Conservation (phyloP, 2,329 filamentous ascomycete genomes). For the Emericellopsis atlantica region DNA sequence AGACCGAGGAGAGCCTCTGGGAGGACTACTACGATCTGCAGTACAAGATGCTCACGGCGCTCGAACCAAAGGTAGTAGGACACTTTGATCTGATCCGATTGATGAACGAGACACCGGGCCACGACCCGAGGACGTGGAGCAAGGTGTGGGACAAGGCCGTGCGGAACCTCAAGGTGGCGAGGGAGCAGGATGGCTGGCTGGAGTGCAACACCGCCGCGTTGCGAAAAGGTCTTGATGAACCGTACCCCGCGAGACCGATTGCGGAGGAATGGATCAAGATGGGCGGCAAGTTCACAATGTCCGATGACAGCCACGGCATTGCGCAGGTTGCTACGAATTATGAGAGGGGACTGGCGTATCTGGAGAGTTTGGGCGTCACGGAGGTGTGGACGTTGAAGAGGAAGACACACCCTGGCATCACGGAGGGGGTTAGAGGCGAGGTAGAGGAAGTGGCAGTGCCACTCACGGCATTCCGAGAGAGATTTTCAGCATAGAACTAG, state of each 20-base stretch:
- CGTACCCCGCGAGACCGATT: background rate
- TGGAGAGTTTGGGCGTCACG: slow-evolving; percentile 51
- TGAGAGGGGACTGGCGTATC: slow-evolving; percentile 52
- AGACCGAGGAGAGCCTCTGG: slow-evolving; percentile 59
- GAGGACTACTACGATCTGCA: slow-evolving; percentile 84
- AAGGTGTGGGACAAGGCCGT: slow-evolving; percentile 62
- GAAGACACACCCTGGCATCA: slow-evolving; percentile 13
- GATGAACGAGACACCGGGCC: slow-evolving; percentile 55
- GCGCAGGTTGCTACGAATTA: slow-evolving; percentile 86
- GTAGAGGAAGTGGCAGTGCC: slow-evolving; percentile 30
- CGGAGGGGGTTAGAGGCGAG: slow-evolving; percentile 16
- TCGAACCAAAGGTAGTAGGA: slow-evolving; percentile 70
- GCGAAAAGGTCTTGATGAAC: slow-evolving; percentile 64
- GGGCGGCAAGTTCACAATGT: slow-evolving; percentile 76
- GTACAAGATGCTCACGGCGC: slow-evolving; percentile 59
- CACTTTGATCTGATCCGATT: slow-evolving; percentile 90
- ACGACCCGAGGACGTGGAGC: slow-evolving; percentile 43
- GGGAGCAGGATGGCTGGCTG: slow-evolving; percentile 64
- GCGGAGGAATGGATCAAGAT: slow-evolving; percentile 55
- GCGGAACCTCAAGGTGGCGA: slow-evolving; percentile 62
- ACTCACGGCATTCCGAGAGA: slow-evolving; percentile 23
- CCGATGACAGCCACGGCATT: slow-evolving; percentile 87
- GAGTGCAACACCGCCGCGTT: slow-evolving; percentile 84
- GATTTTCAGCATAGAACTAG: slow-evolving; percentile 9
- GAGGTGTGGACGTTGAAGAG: slow-evolving; percentile 46